Conservation (phyloP, 768 basidiomycete species). For the Suillus sp. region DNA sequence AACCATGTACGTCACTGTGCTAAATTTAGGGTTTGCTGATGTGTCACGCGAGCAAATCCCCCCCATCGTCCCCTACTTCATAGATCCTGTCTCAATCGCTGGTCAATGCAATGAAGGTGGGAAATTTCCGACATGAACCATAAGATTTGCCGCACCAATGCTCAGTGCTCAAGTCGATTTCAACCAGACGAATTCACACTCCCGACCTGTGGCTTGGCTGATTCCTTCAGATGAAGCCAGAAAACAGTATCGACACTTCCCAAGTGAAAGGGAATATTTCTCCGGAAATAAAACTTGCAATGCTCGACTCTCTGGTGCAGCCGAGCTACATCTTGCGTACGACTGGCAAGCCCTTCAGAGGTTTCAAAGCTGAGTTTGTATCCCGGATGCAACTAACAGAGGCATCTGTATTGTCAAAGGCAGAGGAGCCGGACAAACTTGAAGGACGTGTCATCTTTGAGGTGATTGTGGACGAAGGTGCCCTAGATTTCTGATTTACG, state of each 20-base stretch:
- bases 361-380: slow-evolving; percentile 25
- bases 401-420: slow-evolving; percentile 40
- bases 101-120: too few relatives aligned
- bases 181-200: background rate
- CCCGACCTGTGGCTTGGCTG: background rate
- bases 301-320: slow-evolving; percentile 24
- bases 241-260: slow-evolving; percentile 19
- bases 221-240: background rate
- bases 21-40: too few relatives aligned
- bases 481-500: slow-evolving; percentile 8
- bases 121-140: background rate
- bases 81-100: background rate
- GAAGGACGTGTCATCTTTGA: slow-evolving; percentile 45
- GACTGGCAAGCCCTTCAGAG: slow-evolving; percentile 18
- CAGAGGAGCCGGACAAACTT: slow-evolving; percentile 37
- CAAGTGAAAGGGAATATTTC: slow-evolving; percentile 34
- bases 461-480: slow-evolving; percentile 48
- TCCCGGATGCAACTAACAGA: slow-evolving; percentile 36
- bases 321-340: slow-evolving; percentile 13
- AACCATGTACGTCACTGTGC: too few relatives aligned
- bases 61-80: too few relatives aligned
- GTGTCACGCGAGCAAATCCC: too few relatives aligned
- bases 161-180: background rate
- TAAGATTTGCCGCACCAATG: background rate
- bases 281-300: slow-evolving; percentile 27